Base-by-base conservation (phyloP, 2,329 filamentous ascomycete genomes). In the Arthrobotrys pseudoclavata region DNA sequence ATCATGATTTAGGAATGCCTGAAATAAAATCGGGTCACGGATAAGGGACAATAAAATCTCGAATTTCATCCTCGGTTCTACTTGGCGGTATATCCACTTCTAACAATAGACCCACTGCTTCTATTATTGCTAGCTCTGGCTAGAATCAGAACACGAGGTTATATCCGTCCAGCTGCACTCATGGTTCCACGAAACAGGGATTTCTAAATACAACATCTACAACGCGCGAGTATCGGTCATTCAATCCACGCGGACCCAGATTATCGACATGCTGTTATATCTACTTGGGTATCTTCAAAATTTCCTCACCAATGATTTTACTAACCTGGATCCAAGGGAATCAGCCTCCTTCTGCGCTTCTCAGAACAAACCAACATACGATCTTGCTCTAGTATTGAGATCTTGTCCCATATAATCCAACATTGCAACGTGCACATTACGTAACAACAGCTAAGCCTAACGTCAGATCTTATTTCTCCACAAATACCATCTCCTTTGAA, bases 121-220 rank as follows among this genome's bases (percentile, higher is more conserved):
- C 31, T 10, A 29, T 29, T 29, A 29, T 29, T 29, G 29, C 7
- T 29, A 7, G 7, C 29, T 29, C 7, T 29, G 29, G 3, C 3
- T 29, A 4, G 29, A 3, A 29, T 29, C 7, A 29, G 29, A 29
- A 29, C 7, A 4, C 29, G 29, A 29, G 29, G 29, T 29, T 29
- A 29, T 29, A 29, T 29, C 3, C 7, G 4, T 29, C 29, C 29
- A n/a, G n/a, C n/a, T n/a, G n/a, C 31, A 3, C 12, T 53, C n/a
- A 53, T 57, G 29, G 52, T 57, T 34, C 18, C 52, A 57, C 52
- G 31, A 57, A 57, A 57, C 52, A 37, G 13, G 52, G 52, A 37
- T 57, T n/a, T 22, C 29, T 40, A 57, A 37, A 57, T 57, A 40
- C 52, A 34, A 57, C 52, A 57, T 13, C n/a, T 18, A 37, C 52